phyloP scores from a whole-genome alignment of 139 green algal genomes.

The Coelastrella sp. region DNA sequence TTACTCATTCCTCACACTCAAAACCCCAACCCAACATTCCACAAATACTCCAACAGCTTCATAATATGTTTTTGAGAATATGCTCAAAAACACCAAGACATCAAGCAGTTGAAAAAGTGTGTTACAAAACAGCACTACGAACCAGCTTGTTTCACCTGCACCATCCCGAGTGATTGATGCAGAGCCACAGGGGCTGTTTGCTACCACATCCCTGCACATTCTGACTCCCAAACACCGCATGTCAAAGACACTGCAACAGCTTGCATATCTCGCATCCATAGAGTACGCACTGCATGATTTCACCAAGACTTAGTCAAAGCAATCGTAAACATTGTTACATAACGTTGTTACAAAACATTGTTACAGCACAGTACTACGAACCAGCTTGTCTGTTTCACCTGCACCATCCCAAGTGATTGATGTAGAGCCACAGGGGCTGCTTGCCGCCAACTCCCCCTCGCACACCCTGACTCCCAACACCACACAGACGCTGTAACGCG shows the following conservation, averaged over 20 bases:
- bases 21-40: too few relatives aligned
- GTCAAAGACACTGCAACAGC: constrained; percentile 28
- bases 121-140: not conserved
- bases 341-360: not conserved
- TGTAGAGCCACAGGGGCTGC: constrained; percentile 52
- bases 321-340: too few relatives aligned
- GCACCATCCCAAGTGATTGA: constrained; percentile 52
- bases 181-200: constrained; percentile 47
- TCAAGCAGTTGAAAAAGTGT: not conserved
- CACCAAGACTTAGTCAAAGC: too few relatives aligned
- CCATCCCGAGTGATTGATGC: constrained; percentile 51
- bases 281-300: too few relatives aligned
- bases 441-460: not conserved
- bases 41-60: too few relatives aligned
- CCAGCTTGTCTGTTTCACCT: constrained; percentile 3
- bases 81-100: too few relatives aligned
- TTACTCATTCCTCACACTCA: not conserved
- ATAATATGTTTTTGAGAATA: too few relatives aligned
- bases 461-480: not conserved
- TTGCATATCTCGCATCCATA: too few relatives aligned
- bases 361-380: not conserved
- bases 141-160: constrained; percentile 19
- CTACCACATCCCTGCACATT: not conserved
- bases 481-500: constrained; percentile 45
- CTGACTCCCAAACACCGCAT: not conserved